These are phyloP conservation scores for Colletotrichum liriopes DNA, from an alignment of 2,329 filamentous ascomycete species.

Conservation along the genomic window DNA sequence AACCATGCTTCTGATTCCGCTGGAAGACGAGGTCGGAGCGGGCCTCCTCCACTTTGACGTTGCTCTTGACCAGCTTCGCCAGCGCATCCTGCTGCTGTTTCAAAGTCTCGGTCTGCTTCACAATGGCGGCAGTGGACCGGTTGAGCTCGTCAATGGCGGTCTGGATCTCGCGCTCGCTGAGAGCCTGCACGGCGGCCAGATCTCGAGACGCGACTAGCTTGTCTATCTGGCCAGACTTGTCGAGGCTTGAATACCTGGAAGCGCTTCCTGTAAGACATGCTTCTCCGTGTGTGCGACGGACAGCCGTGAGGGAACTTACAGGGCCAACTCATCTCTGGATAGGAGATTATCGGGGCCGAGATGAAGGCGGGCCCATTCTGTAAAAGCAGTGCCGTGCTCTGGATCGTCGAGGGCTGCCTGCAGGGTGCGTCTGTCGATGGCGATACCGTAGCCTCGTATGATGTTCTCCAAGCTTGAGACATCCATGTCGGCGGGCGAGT, in stretches of 20 bases:
- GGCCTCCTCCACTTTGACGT: slow-evolving; percentile 52
- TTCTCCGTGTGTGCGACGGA: not conserved
- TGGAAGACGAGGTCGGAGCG: slow-evolving; percentile 54
- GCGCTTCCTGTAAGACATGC: slow-evolving; percentile 39
- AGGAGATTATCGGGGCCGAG: slow-evolving; percentile 67
- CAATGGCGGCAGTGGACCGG: slow-evolving; percentile 75
- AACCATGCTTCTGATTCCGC: slow-evolving; percentile 56
- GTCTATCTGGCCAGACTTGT: slow-evolving; percentile 64
- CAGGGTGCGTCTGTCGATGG: slow-evolving; percentile 54
- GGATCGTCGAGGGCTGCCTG: slow-evolving; percentile 55
- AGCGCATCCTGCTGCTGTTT: slow-evolving; percentile 75
- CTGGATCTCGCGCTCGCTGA: slow-evolving; percentile 73
- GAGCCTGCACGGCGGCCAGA: slow-evolving; percentile 62
- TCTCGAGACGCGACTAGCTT: slow-evolving; percentile 62
- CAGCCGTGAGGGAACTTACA: slow-evolving; percentile 57
- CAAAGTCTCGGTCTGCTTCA: slow-evolving; percentile 74
- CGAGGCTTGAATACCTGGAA: slow-evolving; percentile 65
- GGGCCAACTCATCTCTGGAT: slow-evolving; percentile 66
- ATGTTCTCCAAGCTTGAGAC: slow-evolving; percentile 43
- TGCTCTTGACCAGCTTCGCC: slow-evolving; percentile 64
- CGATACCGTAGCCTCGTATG: slow-evolving; percentile 51
- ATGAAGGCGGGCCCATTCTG: slow-evolving; percentile 66
- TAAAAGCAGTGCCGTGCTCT: slow-evolving; percentile 54
- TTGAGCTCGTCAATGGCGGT: slow-evolving; percentile 76
- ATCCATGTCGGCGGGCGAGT: slow-evolving; percentile 20